phyloP scores from a whole-genome alignment of 805 yeast species.

The Kodamaea laetipori region DNA sequence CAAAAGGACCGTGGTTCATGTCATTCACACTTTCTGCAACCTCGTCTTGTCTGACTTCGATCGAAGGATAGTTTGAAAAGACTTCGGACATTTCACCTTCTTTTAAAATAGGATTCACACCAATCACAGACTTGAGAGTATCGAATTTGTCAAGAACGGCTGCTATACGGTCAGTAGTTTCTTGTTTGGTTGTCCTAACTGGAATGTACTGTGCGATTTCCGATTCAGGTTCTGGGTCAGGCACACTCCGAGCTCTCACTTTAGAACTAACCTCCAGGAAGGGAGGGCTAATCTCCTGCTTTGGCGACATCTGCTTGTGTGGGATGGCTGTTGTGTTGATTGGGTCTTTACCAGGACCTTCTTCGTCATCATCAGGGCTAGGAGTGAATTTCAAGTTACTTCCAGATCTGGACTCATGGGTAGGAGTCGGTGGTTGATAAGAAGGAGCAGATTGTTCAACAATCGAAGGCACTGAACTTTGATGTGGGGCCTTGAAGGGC shows the following conservation, averaged over 20 bases:
- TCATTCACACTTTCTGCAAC: constrained; percentile 4
- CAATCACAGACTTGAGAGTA: constrained; percentile 14
- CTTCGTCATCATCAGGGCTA: constrained; percentile 1
- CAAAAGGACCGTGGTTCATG: constrained; percentile 20
- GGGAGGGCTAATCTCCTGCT: constrained; percentile 10
- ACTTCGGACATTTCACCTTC: constrained; percentile 3
- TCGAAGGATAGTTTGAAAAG: constrained; percentile 15
- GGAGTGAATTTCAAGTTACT: constrained; percentile 4
- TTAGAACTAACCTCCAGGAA: constrained; percentile 5
- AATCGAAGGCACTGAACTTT: no score
- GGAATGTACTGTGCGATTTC: constrained; percentile 7
- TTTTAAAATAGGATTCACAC: constrained; percentile 17
- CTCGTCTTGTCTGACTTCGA: constrained; percentile 14
- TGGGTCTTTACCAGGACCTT: not conserved
- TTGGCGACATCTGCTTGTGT: constrained; percentile 2
- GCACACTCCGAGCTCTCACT: not conserved
- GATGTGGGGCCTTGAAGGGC: not conserved
- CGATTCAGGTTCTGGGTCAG: constrained; percentile 1
- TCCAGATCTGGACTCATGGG: not conserved
- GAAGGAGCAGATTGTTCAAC: no score
- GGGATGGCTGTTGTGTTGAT: constrained; percentile 2
- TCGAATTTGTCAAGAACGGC: constrained; percentile 7
- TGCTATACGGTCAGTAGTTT: not conserved
- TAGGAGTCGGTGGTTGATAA: no score
- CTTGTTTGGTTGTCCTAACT: not conserved